phyloP scores from a whole-genome alignment of 2,329 filamentous ascomycete genomes.

The Teratosphaeriaceae sp. region DNA sequence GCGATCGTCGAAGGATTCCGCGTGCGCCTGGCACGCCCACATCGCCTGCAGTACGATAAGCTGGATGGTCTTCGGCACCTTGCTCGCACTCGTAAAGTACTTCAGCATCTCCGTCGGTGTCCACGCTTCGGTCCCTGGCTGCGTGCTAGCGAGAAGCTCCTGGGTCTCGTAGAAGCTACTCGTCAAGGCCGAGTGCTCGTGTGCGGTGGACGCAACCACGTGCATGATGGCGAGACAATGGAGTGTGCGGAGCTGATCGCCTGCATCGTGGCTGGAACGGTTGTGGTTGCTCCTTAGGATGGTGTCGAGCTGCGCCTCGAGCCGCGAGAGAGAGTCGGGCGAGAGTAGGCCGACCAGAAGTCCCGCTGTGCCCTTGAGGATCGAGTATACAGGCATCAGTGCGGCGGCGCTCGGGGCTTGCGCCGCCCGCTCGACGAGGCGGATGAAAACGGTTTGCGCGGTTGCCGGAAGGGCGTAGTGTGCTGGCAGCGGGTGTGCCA shows the following conservation, averaged over 20 bases:
- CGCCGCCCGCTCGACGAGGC: conserved; percentile 25
- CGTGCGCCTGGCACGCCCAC: conserved; percentile 19
- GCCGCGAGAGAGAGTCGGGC: conserved; percentile 17
- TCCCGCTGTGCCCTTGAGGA: conserved; percentile 27
- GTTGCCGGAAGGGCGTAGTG: conserved; percentile 25
- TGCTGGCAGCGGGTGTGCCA: conserved; percentile 24
- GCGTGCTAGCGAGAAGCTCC: conserved; percentile 26
- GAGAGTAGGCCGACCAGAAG: conserved; percentile 25
- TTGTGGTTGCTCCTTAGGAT: conserved; percentile 24
- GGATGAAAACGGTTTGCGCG: conserved; percentile 27
- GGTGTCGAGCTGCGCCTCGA: conserved; percentile 27
- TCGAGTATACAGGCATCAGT: conserved; percentile 26
- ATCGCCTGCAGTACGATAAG: conserved; percentile 28
- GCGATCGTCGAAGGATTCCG: conserved; percentile 16
- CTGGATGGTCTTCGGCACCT: conserved; percentile 29
- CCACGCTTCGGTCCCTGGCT: conserved; percentile 17
- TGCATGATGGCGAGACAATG: conserved; percentile 33
- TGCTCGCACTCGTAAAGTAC: conserved; percentile 26
- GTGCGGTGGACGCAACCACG: conserved; percentile 18
- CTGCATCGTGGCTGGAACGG: conserved; percentile 9
- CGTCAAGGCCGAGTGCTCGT: conserved; percentile 15
- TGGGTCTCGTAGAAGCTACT: conserved; percentile 23
- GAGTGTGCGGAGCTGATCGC: conserved; percentile 27
- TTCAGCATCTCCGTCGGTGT: conserved; percentile 25
- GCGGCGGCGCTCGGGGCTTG: conserved; percentile 18